Evolutionary conservation across 2,329 filamentous ascomycete species (phyloP).

Genomic region (Xylariaceae sp.): DNA sequence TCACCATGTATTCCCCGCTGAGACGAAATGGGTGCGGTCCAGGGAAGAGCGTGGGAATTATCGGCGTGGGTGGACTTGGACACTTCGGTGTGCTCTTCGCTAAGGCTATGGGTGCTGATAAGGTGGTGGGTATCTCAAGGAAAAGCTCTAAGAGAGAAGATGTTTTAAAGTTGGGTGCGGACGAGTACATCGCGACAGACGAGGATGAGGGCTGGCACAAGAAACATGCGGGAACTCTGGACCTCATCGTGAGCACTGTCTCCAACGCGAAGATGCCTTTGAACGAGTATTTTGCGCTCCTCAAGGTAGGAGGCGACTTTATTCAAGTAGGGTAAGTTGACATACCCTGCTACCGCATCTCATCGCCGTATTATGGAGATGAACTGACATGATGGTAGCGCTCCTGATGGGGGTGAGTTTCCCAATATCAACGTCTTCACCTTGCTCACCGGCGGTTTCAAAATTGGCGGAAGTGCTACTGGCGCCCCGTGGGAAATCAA

Average conservation of each 20-base stretch:
- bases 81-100: slow-evolving; percentile 74
- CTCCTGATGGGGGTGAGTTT: slow-evolving; percentile 61
- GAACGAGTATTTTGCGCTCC: slow-evolving; percentile 63
- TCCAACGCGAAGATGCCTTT: slow-evolving; percentile 63
- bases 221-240: slow-evolving; percentile 57
- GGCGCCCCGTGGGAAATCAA: slow-evolving; percentile 63
- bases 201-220: slow-evolving; percentile 62
- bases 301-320: slow-evolving; percentile 65
- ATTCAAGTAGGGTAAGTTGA: slow-evolving; percentile 63
- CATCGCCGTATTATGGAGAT: neutral
- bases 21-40: slow-evolving; percentile 68
- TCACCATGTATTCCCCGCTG: slow-evolving; percentile 70
- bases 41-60: slow-evolving; percentile 70
- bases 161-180: slow-evolving; percentile 62
- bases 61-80: slow-evolving; percentile 72
- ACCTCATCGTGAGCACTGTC: slow-evolving; percentile 66
- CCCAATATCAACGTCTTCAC: slow-evolving; percentile 60
- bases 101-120: slow-evolving; percentile 68
- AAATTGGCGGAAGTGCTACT: slow-evolving; percentile 54
- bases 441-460: slow-evolving; percentile 62
- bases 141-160: slow-evolving; percentile 59
- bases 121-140: slow-evolving; percentile 64
- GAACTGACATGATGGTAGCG: slow-evolving; percentile 35
- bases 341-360: neutral
- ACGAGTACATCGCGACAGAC: slow-evolving; percentile 51